Conservation (phyloP, 805 yeast species). For the Torulaspora delbrueckii region DNA sequence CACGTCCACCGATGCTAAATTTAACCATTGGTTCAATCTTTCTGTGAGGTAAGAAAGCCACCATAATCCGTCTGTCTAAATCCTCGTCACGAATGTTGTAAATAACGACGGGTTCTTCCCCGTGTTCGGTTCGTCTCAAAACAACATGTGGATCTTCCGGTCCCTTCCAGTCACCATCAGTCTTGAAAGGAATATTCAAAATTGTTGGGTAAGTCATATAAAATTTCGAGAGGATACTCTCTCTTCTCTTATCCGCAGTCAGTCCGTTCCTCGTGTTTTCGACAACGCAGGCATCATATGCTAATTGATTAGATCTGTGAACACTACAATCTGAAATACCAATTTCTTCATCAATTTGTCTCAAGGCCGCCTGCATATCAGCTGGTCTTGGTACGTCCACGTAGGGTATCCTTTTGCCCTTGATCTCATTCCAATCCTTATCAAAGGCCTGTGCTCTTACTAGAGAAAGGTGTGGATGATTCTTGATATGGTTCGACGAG, state of each 20-base stretch:
- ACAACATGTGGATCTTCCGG: constrained; percentile 18
- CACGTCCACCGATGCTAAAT: constrained; percentile 6
- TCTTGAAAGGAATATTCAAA: constrained; percentile 7
- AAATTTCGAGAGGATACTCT: constrained; percentile 9
- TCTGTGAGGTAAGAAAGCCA: constrained; percentile 17
- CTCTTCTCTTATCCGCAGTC: constrained; percentile 5
- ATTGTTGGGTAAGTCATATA: constrained; percentile 16
- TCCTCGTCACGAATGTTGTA: constrained; percentile 14
- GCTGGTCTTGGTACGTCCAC: constrained; percentile 21
- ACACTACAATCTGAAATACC: constrained; percentile 26
- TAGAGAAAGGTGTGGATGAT: constrained; percentile 39
- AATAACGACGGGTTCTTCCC: constrained; percentile 17
- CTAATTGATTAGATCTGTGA: constrained; percentile 17
- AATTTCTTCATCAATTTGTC: constrained; percentile 22
- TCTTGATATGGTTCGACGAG: constrained; percentile 32
- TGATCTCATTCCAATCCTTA: constrained; percentile 45
- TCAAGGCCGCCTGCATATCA: constrained; percentile 30
- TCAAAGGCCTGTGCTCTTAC: constrained; percentile 44
- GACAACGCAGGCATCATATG: constrained; percentile 23
- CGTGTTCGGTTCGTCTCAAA: constrained; percentile 3
- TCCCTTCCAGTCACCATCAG: constrained; percentile 14
- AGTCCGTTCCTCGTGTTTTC: constrained; percentile 18
- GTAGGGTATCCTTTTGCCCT: constrained; percentile 34
- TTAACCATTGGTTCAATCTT: constrained; percentile 12
- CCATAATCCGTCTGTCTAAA: constrained; percentile 10